Conservation (phyloP, 257 asterid species). For the Asclepias syriaca region DNA sequence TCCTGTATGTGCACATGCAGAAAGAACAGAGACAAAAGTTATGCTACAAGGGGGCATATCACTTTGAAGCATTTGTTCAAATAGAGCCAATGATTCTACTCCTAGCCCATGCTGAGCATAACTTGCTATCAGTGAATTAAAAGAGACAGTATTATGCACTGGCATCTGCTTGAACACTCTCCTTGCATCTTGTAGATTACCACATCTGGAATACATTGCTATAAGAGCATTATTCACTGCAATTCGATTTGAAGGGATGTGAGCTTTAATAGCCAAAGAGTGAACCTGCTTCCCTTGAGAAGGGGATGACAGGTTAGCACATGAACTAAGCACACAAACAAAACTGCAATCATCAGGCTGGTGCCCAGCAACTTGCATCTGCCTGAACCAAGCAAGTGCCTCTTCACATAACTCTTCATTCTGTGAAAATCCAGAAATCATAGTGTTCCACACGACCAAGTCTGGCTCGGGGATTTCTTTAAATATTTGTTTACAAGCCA, state of each 20-base stretch:
- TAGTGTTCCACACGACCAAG: slow-evolving; percentile 71
- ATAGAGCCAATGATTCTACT: slow-evolving; percentile 41
- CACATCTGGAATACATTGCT: slow-evolving; percentile 72
- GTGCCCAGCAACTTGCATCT: slow-evolving; percentile 55
- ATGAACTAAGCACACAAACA: slow-evolving; percentile 54
- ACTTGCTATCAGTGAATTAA: slow-evolving; percentile 67
- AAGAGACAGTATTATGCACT: slow-evolving; percentile 50
- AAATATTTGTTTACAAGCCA: slow-evolving; percentile 43
- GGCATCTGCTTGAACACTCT: slow-evolving; percentile 51
- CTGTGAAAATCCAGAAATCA: slow-evolving; percentile 66
- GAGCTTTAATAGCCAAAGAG: slow-evolving; percentile 48
- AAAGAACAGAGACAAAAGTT: slow-evolving; percentile 70
- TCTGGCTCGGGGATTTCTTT: slow-evolving; percentile 47
- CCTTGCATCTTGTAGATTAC: slow-evolving; percentile 55
- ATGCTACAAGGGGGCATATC: slow-evolving; percentile 43
- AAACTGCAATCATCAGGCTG: slow-evolving; percentile 71
- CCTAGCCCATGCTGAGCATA: slow-evolving; percentile 78
- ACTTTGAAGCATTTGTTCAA: slow-evolving; percentile 44
- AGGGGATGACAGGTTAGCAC: slow-evolving; percentile 52
- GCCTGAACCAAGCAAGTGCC: slow-evolving; percentile 55
- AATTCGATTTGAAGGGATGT: slow-evolving; percentile 41
- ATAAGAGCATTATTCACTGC: slow-evolving; percentile 61
- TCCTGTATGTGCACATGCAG: slow-evolving; percentile 71
- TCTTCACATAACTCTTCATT: slow-evolving; percentile 50
- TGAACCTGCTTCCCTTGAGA: slow-evolving; percentile 75